Evolutionary conservation across 1,139 yeast species (phyloP), one percentile per base, ranked within the genome.

Genomic region (Candida gigantensis): DNA sequence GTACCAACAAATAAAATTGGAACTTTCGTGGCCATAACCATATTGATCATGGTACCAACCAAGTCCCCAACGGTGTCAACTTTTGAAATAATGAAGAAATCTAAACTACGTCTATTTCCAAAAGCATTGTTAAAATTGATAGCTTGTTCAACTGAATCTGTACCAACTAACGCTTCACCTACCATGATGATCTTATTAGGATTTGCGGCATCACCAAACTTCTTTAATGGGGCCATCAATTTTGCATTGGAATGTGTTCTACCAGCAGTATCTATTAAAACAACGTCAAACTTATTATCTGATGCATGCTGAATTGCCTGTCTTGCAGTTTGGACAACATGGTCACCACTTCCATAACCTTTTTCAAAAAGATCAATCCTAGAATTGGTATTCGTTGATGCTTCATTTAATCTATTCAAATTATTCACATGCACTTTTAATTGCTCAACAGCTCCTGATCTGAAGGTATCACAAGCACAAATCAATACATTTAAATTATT

Each of bases 371-470:
- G 66, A 53, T 88, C 96, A 37, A 90, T 85, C 36, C 70, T 71
- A 12, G 79, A 67, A 29, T 68, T 71, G 14, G 79, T 41, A 6
- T 59, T 74, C 3, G 58, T 42, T 6, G 56, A 43, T 10, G 56
- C 42, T 13, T 49, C 49, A 40, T 66, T 68, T 36, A 70, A 57
- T 41, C 80, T 80, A 38, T 83, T 79, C 44, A 92, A 68, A 49
- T 94, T 85, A 45, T 81, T 81, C 2, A 90, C 98, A 62, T 92
- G 98, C 2, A 92, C 96, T 50, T 92, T 81, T 46, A 92, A 71
- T 61, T 92, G 98, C 58, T 92, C 98, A 11, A 92, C 97, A 0
- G 98, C 98, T 34, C 98, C 98, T 0, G 97, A 88, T 62, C 98
- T 76, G 66, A 92, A 92, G 0, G 98, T 94, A 65, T 92, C 98